Base-by-base conservation (phyloP, 495 filamentous ascomycete species). In the Apodospora peruviana region DNA sequence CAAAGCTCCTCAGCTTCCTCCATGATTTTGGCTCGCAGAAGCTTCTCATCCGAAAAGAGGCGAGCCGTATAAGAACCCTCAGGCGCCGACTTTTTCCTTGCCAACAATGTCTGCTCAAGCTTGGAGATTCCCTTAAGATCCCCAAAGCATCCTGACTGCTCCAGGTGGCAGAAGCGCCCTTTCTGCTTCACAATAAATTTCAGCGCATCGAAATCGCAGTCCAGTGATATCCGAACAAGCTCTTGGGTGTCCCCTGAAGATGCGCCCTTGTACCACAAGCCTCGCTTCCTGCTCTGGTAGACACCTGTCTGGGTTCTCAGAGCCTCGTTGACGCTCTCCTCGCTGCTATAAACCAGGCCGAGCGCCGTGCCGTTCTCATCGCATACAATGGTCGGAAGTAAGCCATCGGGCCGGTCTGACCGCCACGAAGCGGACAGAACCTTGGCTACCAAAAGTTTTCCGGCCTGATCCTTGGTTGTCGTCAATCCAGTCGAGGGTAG, bases 1-100 rank as follows among this genome's bases (percentile, higher is more conserved):
- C 93, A 97, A 23, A 98, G 72, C 69, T 98, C 93, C 51, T 89
- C 85, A 2, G 93, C 93, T 64, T 98, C 93, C 68, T 98, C 93
- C 85, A 96, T 93, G 36, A 98, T 95, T 75, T 98, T 98, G 2
- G 93, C 94, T 27, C 86, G 77, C 14, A 95, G 71, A 17, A 97
- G 79, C 68, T 93, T 88, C 47, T 87, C 80, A 48, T 97, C 94
- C 21, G 84, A 87, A 73, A 96, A 98, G 8, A 98, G 71, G 16
- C 93, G 75, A 25, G 88, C 87, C 12, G 93, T 98, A 64, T 98
- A 98, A 14, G 93, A 97, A 1, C 90, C 91, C 49, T 76, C 77
- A 2, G 91, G 91, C 0, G 93, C 90, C 9, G 84, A 85, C 4
- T 70, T 67, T 62, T 94, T 96, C 51, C 93, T 82, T 7, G 78